A percentile compares a stretch with the other conserved stretches of the same genome.
These are phyloP conservation scores for Cornus controversa DNA, from an alignment of 148 eudicot species.

Conservation along the genomic window DNA sequence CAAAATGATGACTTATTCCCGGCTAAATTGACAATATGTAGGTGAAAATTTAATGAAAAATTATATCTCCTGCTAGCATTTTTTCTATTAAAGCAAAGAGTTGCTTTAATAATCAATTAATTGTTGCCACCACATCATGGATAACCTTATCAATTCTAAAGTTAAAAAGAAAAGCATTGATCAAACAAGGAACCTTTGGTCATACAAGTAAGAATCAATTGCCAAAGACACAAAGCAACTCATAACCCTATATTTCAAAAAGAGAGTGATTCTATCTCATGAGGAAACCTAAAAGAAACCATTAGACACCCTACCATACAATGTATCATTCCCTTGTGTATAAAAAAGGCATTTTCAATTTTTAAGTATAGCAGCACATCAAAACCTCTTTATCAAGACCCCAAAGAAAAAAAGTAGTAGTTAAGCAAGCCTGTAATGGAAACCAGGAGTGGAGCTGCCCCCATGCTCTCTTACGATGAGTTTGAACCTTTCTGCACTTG, in stretches of 20 bases:
- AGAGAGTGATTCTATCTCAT: not conserved
- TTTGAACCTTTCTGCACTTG: conserved; percentile 50
- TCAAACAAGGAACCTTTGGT: not conserved
- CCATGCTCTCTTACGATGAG: conserved; percentile 24
- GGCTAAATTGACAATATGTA: no score
- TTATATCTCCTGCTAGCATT: no score
- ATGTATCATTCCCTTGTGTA: not conserved
- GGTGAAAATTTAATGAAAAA: no score
- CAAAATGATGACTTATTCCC: no score
- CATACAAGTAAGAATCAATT: not conserved
- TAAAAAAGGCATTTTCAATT: no score
- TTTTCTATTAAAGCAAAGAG: no score
- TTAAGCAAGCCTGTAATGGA: not conserved
- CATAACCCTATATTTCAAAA: not conserved
- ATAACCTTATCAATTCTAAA: no score
- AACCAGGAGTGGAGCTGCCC: not conserved
- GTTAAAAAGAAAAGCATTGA: not conserved
- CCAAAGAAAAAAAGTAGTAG: not conserved
- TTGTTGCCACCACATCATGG: no score
- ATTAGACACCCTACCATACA: not conserved
- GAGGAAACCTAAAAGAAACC: not conserved
- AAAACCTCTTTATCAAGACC: not conserved
- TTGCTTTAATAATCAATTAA: no score
- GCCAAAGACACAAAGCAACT: not conserved
- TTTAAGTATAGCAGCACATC: not conserved